These are phyloP conservation scores for Pichia ethanolica DNA, from an alignment of 805 yeast species.

Conservation along the genomic window DNA sequence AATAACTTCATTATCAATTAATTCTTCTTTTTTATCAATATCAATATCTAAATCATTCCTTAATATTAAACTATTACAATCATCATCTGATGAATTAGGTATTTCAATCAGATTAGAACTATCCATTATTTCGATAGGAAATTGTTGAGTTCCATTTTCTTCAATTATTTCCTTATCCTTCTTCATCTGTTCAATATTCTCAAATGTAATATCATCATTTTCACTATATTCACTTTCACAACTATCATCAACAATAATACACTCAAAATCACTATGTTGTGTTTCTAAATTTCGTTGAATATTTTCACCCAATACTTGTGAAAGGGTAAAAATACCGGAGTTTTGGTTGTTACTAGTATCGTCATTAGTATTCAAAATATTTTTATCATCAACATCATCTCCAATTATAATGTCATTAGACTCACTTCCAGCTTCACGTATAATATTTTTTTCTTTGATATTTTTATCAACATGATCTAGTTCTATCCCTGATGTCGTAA, in stretches of 20 bases:
- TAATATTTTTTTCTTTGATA: neutral
- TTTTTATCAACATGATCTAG: neutral
- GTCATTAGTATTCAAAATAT: neutral
- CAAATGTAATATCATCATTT: neutral
- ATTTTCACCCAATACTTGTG: conserved; percentile 7
- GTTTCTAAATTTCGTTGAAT: neutral
- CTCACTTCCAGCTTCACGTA: neutral
- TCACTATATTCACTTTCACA: conserved; percentile 2
- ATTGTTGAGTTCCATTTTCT: conserved; percentile 6
- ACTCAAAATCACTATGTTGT: neutral
- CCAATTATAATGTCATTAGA: no score
- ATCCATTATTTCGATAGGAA: conserved; percentile 5
- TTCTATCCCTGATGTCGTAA: neutral
- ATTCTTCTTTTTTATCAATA: neutral
- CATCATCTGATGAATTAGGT: conserved; percentile 8
- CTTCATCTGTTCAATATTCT: conserved; percentile 1
- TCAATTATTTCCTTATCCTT: neutral
- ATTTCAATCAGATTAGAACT: conserved; percentile 3
- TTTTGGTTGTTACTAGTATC: neutral
- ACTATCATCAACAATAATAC: conserved; percentile 3
- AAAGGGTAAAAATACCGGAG: conserved; percentile 4
- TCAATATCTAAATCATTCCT: neutral
- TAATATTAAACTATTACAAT: neutral
- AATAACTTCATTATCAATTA: neutral
- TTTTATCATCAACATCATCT: neutral